Conservation (phyloP, 73 alveolate genomes). For the Halteria grandinella region DNA sequence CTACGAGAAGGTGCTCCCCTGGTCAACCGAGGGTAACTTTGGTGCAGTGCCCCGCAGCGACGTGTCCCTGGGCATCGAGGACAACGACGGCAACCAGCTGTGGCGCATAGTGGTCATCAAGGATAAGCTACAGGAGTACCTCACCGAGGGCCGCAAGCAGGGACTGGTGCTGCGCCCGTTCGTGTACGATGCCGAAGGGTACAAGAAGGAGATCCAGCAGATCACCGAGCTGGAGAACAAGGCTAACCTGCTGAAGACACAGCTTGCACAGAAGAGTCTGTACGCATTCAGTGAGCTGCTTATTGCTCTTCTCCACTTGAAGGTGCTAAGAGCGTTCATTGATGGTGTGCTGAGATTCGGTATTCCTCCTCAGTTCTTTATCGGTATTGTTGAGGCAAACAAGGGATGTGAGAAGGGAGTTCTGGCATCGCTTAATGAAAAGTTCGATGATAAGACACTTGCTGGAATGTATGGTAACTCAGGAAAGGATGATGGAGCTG, state of each 20-base stretch:
- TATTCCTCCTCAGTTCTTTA: slow-evolving; percentile 70
- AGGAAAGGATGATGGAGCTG: slow-evolving; percentile 84
- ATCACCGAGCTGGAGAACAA: slow-evolving; percentile 70
- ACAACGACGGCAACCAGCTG: slow-evolving; percentile 76
- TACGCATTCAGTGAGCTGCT: slow-evolving; percentile 84
- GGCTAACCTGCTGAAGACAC: slow-evolving; percentile 36
- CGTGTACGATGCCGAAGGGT: slow-evolving; percentile 67
- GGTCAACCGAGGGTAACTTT: no score
- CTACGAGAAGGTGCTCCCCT: no score
- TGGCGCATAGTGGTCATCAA: slow-evolving; percentile 83
- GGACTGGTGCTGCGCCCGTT: slow-evolving; percentile 73
- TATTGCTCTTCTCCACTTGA: slow-evolving; percentile 75
- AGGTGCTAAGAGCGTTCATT: slow-evolving; percentile 80
- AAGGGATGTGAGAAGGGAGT: slow-evolving; percentile 76
- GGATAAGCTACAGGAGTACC: slow-evolving; percentile 36
- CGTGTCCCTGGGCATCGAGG: slow-evolving; percentile 64
- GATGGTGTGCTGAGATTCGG: slow-evolving; percentile 88
- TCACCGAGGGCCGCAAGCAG: slow-evolving; percentile 61
- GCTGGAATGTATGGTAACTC: slow-evolving; percentile 82
- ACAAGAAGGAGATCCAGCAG: slow-evolving; percentile 61
- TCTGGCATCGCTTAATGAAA: slow-evolving; percentile 56
- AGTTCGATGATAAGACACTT: slow-evolving; percentile 51
- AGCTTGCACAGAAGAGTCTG: slow-evolving; percentile 69
- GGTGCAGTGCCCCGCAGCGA: slow-evolving; percentile 40
- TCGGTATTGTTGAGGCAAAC: slow-evolving; percentile 49